Conservation (phyloP, 2,329 filamentous ascomycete species). For the Teratosphaeria epicoccoides region DNA sequence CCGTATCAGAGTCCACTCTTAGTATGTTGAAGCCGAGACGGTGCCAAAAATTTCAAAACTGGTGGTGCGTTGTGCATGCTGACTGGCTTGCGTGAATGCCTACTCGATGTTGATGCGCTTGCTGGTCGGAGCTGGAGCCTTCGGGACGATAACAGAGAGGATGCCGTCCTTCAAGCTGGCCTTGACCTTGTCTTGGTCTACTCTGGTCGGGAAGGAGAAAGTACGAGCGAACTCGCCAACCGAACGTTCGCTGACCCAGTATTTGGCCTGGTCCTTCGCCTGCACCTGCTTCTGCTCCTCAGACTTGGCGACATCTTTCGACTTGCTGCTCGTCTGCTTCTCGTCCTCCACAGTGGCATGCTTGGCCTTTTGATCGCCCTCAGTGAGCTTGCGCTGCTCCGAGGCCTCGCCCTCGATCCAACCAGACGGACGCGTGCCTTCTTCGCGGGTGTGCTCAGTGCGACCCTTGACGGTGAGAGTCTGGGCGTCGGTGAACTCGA, state of each 20-base stretch:
- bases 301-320: slow-evolving; percentile 12
- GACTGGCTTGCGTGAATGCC: slow-evolving; percentile 1
- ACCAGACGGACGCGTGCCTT: slow-evolving; percentile 42
- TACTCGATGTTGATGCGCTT: slow-evolving; percentile 50
- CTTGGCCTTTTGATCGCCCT: slow-evolving; percentile 42
- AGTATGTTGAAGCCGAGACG: background rate
- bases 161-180: slow-evolving; percentile 52
- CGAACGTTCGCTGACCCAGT: slow-evolving; percentile 56
- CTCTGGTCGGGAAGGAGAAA: slow-evolving; percentile 47
- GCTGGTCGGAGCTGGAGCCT: slow-evolving; percentile 37
- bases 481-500: slow-evolving; percentile 69
- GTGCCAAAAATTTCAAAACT: background rate
- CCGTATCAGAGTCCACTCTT: background rate
- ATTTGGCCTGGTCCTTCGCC: slow-evolving; percentile 38
- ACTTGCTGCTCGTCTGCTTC: slow-evolving; percentile 16
- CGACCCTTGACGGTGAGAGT: slow-evolving; percentile 61
- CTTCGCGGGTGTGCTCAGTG: slow-evolving; percentile 53
- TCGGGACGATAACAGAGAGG: slow-evolving; percentile 47
- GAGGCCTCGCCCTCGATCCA: slow-evolving; percentile 33
- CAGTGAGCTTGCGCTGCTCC: slow-evolving; percentile 21
- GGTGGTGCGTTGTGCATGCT: background rate
- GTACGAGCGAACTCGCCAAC: slow-evolving; percentile 49
- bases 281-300: slow-evolving; percentile 25
- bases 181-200: slow-evolving; percentile 52
- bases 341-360: slow-evolving; percentile 56